These are phyloP conservation scores for Tetraselmis striata DNA, from an alignment of 139 green algal species.

Conservation along the genomic window DNA sequence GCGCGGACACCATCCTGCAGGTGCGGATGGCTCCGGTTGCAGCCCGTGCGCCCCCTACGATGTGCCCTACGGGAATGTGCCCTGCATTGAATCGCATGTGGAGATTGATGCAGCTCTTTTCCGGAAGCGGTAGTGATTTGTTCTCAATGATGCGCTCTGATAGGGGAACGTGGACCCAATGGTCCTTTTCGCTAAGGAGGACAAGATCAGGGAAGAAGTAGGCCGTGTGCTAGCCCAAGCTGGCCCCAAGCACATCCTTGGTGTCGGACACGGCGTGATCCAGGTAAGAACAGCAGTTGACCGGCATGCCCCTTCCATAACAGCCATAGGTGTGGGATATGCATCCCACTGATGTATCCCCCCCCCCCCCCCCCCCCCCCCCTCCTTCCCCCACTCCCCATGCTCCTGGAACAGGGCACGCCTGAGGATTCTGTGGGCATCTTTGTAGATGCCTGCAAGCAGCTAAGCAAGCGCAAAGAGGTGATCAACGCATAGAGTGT, in stretches of 20 bases:
- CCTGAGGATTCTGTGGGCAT: conserved; percentile 82
- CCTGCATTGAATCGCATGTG: background rate
- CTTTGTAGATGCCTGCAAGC: conserved; percentile 39
- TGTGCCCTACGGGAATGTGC: too few relatives aligned
- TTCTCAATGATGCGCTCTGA: background rate
- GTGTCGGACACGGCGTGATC: conserved; percentile 90
- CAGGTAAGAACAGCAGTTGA: too few relatives aligned
- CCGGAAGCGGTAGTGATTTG: background rate
- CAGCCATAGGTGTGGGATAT: too few relatives aligned
- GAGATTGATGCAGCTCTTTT: background rate
- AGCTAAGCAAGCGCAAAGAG: background rate
- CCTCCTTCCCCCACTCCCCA: background rate
- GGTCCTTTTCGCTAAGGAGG: conserved; percentile 80
- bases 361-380: too few relatives aligned
- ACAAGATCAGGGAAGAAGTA: conserved; percentile 58
- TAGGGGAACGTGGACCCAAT: conserved; percentile 92
- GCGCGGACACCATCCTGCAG: conserved; percentile 41
- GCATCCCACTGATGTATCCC: too few relatives aligned
- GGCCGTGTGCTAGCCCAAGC: conserved; percentile 46
- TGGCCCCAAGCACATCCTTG: conserved; percentile 83
- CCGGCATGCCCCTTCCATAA: too few relatives aligned
- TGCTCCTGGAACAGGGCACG: conserved; percentile 45
- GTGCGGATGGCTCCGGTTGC: background rate
- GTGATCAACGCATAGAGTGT: background rate
- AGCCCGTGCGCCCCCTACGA: too few relatives aligned